These are phyloP conservation scores for Verticillium klebahnii DNA, from an alignment of 2,329 filamentous ascomycete species.

Conservation along the genomic window DNA sequence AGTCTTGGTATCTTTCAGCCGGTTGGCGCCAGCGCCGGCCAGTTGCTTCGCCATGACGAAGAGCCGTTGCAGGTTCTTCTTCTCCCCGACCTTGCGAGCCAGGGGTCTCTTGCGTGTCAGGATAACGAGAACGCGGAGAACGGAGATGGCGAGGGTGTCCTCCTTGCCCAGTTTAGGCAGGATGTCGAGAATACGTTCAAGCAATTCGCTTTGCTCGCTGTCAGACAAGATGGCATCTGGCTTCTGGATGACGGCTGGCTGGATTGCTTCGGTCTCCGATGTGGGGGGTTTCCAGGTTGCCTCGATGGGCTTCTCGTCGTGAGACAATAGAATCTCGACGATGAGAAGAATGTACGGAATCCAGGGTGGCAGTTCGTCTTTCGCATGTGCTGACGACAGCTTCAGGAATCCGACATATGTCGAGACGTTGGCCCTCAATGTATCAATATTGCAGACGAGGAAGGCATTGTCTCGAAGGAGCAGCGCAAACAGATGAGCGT, in stretches of 20 bases:
- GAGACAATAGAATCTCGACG: slow-evolving; percentile 82
- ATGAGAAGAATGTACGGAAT: slow-evolving; percentile 86
- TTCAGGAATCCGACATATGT: slow-evolving; percentile 77
- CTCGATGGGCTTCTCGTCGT: slow-evolving; percentile 76
- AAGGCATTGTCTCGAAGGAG: slow-evolving; percentile 80
- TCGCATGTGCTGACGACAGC: slow-evolving; percentile 58
- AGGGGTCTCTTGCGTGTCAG: slow-evolving; percentile 75
- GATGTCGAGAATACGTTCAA: slow-evolving; percentile 75
- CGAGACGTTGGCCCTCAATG: slow-evolving; percentile 70
- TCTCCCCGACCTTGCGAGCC: slow-evolving; percentile 75
- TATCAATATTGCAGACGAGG: slow-evolving; percentile 70
- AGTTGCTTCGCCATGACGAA: slow-evolving; percentile 97
- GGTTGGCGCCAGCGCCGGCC: slow-evolving; percentile 70
- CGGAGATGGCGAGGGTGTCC: slow-evolving; percentile 75
- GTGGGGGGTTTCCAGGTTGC: slow-evolving; percentile 64
- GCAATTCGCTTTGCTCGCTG: slow-evolving; percentile 64
- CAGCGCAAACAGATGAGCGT: slow-evolving; percentile 85
- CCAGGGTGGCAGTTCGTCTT: slow-evolving; percentile 84
- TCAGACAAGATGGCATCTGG: slow-evolving; percentile 56
- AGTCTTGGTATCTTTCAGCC: slow-evolving; percentile 54
- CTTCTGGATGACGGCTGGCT: slow-evolving; percentile 53
- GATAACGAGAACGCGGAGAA: slow-evolving; percentile 79
- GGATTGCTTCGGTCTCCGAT: slow-evolving; percentile 41
- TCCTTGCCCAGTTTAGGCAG: slow-evolving; percentile 86
- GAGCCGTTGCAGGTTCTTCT: slow-evolving; percentile 80